Percentiles rank a stretch among this genome's conserved stretches.
Conservation (phyloP, 805 yeast genomes). For the Isabelozyma gotoi region DNA sequence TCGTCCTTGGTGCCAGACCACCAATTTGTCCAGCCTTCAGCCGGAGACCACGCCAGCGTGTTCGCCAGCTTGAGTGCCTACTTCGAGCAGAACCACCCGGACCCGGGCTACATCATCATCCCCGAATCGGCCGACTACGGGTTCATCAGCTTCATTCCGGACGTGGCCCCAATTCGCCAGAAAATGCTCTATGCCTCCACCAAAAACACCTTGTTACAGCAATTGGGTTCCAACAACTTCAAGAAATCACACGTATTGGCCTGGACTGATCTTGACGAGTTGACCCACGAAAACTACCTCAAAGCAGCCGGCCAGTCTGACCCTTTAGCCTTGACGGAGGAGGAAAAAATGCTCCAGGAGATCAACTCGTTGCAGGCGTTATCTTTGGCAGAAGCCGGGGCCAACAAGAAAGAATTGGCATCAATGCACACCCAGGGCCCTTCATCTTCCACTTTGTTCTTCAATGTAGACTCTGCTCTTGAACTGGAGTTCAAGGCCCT, state of each 20-base stretch:
- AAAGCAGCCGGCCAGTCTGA: constrained; percentile 15
- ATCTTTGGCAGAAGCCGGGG: constrained; percentile 20
- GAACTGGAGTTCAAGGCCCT: constrained; percentile 22
- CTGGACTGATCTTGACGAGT: constrained; percentile 57
- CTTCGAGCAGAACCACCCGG: constrained; percentile 25
- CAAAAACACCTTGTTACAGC: constrained; percentile 70
- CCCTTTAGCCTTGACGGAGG: constrained; percentile 53
- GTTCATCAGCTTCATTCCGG: constrained; percentile 86
- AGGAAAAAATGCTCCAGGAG: constrained; percentile 52
- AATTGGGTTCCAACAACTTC: constrained; percentile 65
- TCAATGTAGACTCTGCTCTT: constrained; percentile 24
- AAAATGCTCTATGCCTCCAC: constrained; percentile 96
- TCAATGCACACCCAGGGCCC: constrained; percentile 26
- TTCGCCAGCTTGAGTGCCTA: constrained; percentile 21
- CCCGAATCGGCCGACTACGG: constrained; percentile 23
- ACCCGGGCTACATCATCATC: constrained; percentile 36
- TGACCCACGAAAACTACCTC: constrained; percentile 48
- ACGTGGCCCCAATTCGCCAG: constrained; percentile 70
- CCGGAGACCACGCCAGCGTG: constrained; percentile 10
- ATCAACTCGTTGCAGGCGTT: constrained; percentile 39
- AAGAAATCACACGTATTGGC: constrained; percentile 39
- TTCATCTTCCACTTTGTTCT: constrained; percentile 15
- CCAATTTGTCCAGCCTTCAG: constrained; percentile 11
- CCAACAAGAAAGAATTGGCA: constrained; percentile 30
- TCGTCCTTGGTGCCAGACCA: constrained; percentile 33